Conservation (phyloP, 805 yeast genomes). For the Starmerella vitae region DNA sequence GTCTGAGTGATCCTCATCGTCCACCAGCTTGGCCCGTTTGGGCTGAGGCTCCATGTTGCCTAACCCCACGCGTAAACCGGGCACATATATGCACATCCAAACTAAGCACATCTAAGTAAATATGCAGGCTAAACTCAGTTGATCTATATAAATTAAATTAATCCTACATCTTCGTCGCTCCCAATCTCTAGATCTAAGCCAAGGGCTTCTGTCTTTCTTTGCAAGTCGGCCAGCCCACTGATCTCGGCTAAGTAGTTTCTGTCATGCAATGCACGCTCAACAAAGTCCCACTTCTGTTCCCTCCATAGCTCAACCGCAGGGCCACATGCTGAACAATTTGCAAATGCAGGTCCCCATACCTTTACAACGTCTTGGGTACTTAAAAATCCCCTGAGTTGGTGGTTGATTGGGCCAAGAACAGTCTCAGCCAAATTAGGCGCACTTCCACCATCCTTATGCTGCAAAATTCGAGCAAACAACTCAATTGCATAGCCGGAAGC, state of each 20-base stretch:
- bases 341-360: constrained; percentile 58
- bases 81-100: not conserved
- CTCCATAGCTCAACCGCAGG: constrained; percentile 41
- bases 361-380: constrained; percentile 49
- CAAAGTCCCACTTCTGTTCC: constrained; percentile 66
- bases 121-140: no score
- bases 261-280: constrained; percentile 53
- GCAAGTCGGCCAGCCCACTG: constrained; percentile 67
- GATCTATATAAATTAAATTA: no score
- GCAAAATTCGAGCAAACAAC: constrained; percentile 57
- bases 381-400: constrained; percentile 81
- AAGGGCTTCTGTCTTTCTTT: constrained; percentile 51
- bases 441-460: constrained; percentile 41
- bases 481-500: constrained; percentile 85
- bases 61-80: not conserved
- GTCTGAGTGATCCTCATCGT: constrained; percentile 18
- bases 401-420: constrained; percentile 63
- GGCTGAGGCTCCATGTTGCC: constrained; percentile 9
- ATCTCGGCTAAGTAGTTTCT: constrained; percentile 55
- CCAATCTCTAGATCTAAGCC: constrained; percentile 24
- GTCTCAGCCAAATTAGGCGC: constrained; percentile 33
- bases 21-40: constrained; percentile 17
- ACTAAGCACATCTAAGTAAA: no score
- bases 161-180: no score
- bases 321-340: constrained; percentile 81